phyloP scores from a whole-genome alignment of 2,329 filamentous ascomycete species.

The Fusarium sp. region DNA sequence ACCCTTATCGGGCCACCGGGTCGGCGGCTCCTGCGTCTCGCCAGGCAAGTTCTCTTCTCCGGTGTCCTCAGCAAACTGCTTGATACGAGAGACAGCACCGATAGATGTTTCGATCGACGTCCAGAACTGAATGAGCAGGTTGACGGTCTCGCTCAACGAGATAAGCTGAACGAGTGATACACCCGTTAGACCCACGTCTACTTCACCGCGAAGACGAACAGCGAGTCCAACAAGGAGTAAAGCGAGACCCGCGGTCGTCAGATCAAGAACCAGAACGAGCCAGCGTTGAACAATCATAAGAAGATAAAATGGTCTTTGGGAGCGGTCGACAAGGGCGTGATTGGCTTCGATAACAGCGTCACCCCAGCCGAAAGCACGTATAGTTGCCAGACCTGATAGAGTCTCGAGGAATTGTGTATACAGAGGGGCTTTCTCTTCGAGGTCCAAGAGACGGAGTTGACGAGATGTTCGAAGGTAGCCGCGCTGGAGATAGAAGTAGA shows the following conservation, averaged over 20 bases:
- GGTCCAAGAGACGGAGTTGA: slow-evolving; percentile 56
- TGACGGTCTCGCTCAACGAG: slow-evolving; percentile 51
- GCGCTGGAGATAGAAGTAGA: slow-evolving; percentile 58
- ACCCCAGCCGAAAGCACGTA: slow-evolving; percentile 66
- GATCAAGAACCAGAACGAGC: slow-evolving; percentile 64
- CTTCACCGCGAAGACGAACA: slow-evolving; percentile 48
- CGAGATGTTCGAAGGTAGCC: slow-evolving; percentile 58
- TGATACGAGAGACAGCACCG: slow-evolving; percentile 52
- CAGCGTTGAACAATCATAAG: slow-evolving; percentile 69
- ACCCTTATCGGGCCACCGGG: slow-evolving; percentile 50
- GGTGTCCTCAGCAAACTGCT: slow-evolving; percentile 49
- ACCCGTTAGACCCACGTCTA: slow-evolving; percentile 51
- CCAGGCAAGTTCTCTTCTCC: slow-evolving; percentile 43
- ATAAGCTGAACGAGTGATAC: slow-evolving; percentile 50
- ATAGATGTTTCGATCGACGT: slow-evolving; percentile 55
- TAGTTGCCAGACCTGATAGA: slow-evolving; percentile 59
- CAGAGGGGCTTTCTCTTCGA: slow-evolving; percentile 56
- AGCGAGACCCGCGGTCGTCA: slow-evolving; percentile 61
- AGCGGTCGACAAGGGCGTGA: slow-evolving; percentile 61
- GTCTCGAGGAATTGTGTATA: slow-evolving; percentile 60
- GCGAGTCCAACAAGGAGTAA: slow-evolving; percentile 61
- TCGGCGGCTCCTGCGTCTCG: slow-evolving; percentile 37
- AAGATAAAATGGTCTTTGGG: slow-evolving; percentile 69
- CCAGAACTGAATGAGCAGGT: slow-evolving; percentile 53
- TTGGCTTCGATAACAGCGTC: slow-evolving; percentile 57